A percentile compares a stretch with the other conserved stretches of the same genome.
Evolutionary conservation across 2,329 filamentous ascomycete genomes (phyloP).

Genomic region (Hymenoscyphus linearis): DNA sequence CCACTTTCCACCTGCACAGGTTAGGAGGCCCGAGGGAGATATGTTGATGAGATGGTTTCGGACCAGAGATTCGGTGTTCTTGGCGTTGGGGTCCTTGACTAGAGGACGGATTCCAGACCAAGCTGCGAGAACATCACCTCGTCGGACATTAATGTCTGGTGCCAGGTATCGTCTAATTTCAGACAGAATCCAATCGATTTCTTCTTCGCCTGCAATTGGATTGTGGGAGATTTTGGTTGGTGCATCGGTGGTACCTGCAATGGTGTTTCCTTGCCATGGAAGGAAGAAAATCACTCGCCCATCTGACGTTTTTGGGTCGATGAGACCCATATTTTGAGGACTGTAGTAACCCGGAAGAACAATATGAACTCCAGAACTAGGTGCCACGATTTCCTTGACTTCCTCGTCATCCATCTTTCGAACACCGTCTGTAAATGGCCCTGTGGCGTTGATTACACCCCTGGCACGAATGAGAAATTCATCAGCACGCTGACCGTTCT

Average conservation of each 20-base stretch:
- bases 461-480: conserved; percentile 71
- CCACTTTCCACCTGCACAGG: conserved; percentile 87
- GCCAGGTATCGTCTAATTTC: conserved; percentile 79
- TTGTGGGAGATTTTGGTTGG: conserved; percentile 67
- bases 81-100: conserved; percentile 79
- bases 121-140: conserved; percentile 81
- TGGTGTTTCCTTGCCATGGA: conserved; percentile 89
- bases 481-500: conserved; percentile 54
- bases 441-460: conserved; percentile 83
- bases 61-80: conserved; percentile 81
- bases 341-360: conserved; percentile 84
- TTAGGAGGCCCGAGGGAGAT: conserved; percentile 74
- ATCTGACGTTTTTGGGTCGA: conserved; percentile 81
- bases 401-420: conserved; percentile 75
- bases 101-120: conserved; percentile 86
- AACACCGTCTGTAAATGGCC: conserved; percentile 81
- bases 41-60: conserved; percentile 80
- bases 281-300: conserved; percentile 90
- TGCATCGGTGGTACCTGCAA: conserved; percentile 82
- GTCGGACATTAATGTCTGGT: conserved; percentile 77
- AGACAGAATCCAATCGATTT: conserved; percentile 82
- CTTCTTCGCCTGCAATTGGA: conserved; percentile 73
- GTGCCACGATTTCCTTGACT: conserved; percentile 74
- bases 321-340: conserved; percentile 79
- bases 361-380: conserved; percentile 79